Evolutionary conservation across 179 eudicot genomes (phyloP), one percentile per base, ranked within the genome.

Genomic region (Amaranthus tricolor): DNA sequence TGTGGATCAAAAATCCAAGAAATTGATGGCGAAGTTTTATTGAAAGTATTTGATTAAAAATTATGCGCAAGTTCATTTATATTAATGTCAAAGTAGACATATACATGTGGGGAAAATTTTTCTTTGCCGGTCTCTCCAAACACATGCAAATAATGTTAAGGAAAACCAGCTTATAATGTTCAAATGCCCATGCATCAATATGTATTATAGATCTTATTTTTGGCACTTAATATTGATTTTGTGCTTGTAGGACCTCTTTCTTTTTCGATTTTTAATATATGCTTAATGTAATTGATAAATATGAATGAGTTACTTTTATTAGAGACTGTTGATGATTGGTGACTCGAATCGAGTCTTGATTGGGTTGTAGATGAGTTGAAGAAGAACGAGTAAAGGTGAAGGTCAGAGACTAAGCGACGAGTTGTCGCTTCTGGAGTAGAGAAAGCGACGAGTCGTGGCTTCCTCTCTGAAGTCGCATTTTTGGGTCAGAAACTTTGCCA

Each of bases 91-190:
- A 20, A 50, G 40, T 49, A 19, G 60, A 68, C 71, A 69, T 53
- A 24, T 69, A 69, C 61, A 53, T 69, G 72, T 69, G 61, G 61
- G 72, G 72, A 69, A 69, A 52, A 24, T 12, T 68, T 13, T 51
- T 51, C 19, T 68, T 19, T 68, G 59, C 47, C 58, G 58, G 71
- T 68, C 48, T 68, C 47, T 68, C 71, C 43, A 68, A 21, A 67
- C 1, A 21, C 17, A 21, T 68, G 59, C 71, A 52, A 51, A 68
- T 52, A 68, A 68, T 68, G 71, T 15, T 13, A 50, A 50, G 20
- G 5, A 51, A 68, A 20, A 19, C 21, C 45, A 55, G 43, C 55
- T 45, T 20, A 49, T 58, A 31, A 55, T 43, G 60, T 6, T 2
- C 68, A 13, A 51, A 73, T 50, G 58, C 66, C 68, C 68, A 73